phyloP scores from a whole-genome alignment of 306 rosid genomes.

The Cucurbita argyrosperma region DNA sequence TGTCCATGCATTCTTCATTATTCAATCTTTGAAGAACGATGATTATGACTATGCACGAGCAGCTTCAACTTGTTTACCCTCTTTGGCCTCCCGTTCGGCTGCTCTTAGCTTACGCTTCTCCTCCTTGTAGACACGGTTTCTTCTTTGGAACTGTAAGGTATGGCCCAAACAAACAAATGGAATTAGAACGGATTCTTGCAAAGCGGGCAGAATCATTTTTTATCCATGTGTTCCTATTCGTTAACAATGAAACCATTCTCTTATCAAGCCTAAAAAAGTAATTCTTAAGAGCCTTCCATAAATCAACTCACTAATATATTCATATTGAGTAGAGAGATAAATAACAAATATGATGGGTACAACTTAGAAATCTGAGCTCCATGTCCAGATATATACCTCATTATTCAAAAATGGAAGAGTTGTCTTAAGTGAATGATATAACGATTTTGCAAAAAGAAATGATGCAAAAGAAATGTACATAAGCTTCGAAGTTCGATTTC shows the following conservation, averaged over 20 bases:
- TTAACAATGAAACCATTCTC: background rate
- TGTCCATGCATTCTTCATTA: slow-evolving; percentile 26
- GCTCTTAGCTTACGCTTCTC: slow-evolving; percentile 89
- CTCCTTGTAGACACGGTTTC: slow-evolving; percentile 90
- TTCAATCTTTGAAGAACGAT: slow-evolving; percentile 18
- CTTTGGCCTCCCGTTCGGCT: slow-evolving; percentile 49
- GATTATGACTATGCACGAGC: slow-evolving; percentile 32
- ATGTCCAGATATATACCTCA: too few relatives aligned
- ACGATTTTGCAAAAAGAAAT: too few relatives aligned
- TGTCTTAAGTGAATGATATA: too few relatives aligned
- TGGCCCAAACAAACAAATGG: background rate
- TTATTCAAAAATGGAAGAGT: too few relatives aligned
- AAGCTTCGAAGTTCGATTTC: too few relatives aligned
- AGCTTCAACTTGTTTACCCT: slow-evolving; percentile 28
- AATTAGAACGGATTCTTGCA: background rate
- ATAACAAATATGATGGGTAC: too few relatives aligned
- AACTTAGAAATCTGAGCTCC: too few relatives aligned
- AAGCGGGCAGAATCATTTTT: background rate
- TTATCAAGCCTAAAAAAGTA: too few relatives aligned
- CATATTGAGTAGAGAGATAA: too few relatives aligned
- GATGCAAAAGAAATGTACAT: too few relatives aligned
- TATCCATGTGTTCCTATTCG: background rate
- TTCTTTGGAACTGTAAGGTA: slow-evolving; percentile 50
- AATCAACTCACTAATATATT: too few relatives aligned
- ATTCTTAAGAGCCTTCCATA: too few relatives aligned